Percentiles rank a stretch among this genome's conserved stretches.
phyloP scores from a whole-genome alignment of 441 rosid genomes.

The Populus hybrid region DNA sequence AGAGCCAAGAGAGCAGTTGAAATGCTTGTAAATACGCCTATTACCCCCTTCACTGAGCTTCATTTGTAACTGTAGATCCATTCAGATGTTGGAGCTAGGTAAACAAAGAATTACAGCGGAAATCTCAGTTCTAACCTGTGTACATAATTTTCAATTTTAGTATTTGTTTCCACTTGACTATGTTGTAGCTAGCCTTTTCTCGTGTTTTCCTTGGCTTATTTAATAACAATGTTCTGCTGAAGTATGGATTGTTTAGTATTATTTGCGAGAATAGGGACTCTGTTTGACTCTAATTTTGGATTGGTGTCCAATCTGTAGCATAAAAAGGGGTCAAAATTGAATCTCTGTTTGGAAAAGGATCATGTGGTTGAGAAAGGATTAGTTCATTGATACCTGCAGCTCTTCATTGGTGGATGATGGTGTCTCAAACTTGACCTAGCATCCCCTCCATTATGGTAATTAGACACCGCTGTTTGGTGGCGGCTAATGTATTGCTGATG shows the following conservation, averaged over 20 bases:
- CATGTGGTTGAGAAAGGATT: not conserved
- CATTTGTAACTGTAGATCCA: slow-evolving; percentile 30
- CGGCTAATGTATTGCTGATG: slow-evolving; percentile 12
- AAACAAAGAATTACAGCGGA: slow-evolving; percentile 9
- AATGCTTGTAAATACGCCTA: slow-evolving; percentile 27
- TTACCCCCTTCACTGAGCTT: slow-evolving; percentile 2
- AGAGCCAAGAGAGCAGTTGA: slow-evolving; percentile 4
- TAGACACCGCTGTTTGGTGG: slow-evolving; percentile 14
- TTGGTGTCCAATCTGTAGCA: not conserved
- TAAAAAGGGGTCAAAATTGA: not conserved
- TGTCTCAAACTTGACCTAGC: slow-evolving; percentile 25
- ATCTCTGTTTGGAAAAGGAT: not conserved
- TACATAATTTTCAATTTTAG: slow-evolving; percentile 5
- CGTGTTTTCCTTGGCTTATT: not conserved
- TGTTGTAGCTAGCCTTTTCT: not conserved
- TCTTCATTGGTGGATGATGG: slow-evolving; percentile 13
- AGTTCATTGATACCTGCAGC: not conserved
- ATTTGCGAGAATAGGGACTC: not conserved
- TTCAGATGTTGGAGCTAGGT: slow-evolving; percentile 35
- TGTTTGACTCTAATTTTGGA: slow-evolving; percentile 23
- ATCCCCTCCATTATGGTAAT: slow-evolving; percentile 13
- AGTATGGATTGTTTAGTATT: not conserved
- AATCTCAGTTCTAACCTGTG: slow-evolving; percentile 13
- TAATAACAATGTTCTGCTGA: not conserved
- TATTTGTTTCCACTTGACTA: not conserved